Evolutionary conservation across 306 rosid genomes (phyloP), one percentile per base, ranked within the genome.

Genomic region (Herpetospermum pedunculosum): DNA sequence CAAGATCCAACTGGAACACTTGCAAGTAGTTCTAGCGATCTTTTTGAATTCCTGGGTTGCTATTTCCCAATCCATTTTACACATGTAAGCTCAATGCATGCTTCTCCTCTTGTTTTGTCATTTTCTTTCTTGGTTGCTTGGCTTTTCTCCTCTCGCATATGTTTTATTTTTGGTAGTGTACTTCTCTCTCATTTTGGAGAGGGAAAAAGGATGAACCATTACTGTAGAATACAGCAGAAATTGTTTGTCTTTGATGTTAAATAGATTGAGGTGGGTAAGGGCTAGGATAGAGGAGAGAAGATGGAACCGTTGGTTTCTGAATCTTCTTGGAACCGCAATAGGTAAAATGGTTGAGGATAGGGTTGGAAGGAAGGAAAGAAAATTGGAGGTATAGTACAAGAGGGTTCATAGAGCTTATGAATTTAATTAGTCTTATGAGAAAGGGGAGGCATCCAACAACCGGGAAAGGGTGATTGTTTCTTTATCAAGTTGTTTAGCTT

Each of bases 11-110:
- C 89, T 73, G 97, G 89, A 72, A 85, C 83, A 68, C 90, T 88
- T 81, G 86, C 85, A 72, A 91, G 73, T 80, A 86, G 58, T 81
- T 85, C 82, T 28, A 84, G 76, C 70, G 92, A 89, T 63, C 73
- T 94, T 73, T 91, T 85, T 85, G 97, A 89, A 77, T 79, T 88
- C 80, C 79, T 94, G 86, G 89, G 81, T 55, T 76, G 87, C 81
- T 94, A 94, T 87, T 94, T 91, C 87, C 98, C 98, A 74, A 85
- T 94, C 83, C 98, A 89, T 90, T 91, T 91, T 82, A 91, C 98
- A 76, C 98, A 91, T 79, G 97, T 94, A 87, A 86, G 98, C 78
- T 78, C 59, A 81, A 55, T 54, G 28, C 77, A 49, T 52, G 13
- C 57, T 38, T 44, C 32, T 46, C 14, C 10, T 34, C 48, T 59